Conservation (phyloP, 495 filamentous ascomycete genomes). For the Podospora pseudocomata region DNA sequence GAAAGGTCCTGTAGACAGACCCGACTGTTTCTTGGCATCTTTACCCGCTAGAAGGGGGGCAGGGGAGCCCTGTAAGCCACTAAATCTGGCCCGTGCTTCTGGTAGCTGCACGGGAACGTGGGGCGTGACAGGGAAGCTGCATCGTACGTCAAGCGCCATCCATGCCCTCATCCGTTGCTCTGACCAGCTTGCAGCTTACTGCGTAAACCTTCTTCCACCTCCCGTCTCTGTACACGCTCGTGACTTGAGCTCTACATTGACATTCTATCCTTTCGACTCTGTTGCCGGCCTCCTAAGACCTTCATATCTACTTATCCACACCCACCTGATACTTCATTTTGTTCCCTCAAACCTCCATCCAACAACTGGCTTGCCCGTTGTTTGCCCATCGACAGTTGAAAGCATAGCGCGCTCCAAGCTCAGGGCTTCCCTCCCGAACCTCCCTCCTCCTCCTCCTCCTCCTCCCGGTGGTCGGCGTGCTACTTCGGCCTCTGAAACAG, state of each 20-base stretch:
- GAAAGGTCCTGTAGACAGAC: neutral
- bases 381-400: neutral
- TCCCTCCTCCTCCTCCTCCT: neutral
- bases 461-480: neutral
- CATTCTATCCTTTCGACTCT: neutral
- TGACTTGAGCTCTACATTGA: neutral
- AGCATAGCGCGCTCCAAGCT: constrained; percentile 5
- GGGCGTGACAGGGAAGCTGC: constrained; percentile 4
- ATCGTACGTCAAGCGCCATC: constrained; percentile 3
- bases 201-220: neutral
- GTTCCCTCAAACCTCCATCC: neutral
- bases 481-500: neutral
- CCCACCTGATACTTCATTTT: neutral
- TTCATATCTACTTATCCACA: neutral
- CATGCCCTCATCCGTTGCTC: constrained; percentile 1
- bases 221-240: neutral
- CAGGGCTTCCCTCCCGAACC: neutral
- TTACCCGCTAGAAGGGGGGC: neutral
- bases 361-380: neutral
- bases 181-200: constrained; percentile 13
- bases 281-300: neutral
- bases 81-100: constrained; percentile 6
- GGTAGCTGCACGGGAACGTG: neutral
- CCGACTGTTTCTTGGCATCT: constrained; percentile 2
- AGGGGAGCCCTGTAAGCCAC: neutral